phyloP scores from a whole-genome alignment of 305 asterid species.

The Solanum hybrid region DNA sequence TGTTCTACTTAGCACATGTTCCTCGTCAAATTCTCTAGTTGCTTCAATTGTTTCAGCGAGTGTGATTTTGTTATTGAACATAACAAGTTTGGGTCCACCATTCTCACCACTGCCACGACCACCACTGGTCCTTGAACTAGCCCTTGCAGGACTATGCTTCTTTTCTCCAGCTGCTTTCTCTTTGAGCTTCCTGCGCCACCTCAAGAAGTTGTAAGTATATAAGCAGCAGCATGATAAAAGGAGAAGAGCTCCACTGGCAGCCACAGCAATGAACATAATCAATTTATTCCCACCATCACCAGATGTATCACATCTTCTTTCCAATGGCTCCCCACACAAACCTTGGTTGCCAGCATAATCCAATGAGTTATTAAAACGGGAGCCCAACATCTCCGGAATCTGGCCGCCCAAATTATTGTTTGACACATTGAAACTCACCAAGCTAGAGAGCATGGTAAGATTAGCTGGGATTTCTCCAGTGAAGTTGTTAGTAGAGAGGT shows the following conservation, averaged over 20 bases:
- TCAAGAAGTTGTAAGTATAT: constrained; percentile 45
- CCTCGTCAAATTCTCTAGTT: constrained; percentile 62
- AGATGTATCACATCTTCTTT: constrained; percentile 28
- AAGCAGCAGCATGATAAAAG: constrained; percentile 56
- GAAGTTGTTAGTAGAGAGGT: constrained; percentile 33
- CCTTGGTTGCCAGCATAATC: constrained; percentile 36
- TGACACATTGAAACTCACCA: constrained; percentile 45
- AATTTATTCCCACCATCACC: constrained; percentile 33
- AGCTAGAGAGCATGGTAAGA: constrained; percentile 31
- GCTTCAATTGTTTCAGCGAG: constrained; percentile 58
- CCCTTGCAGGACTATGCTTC: constrained; percentile 60
- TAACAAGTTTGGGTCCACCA: constrained; percentile 50
- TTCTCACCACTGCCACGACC: constrained; percentile 62
- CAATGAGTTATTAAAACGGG: constrained; percentile 38
- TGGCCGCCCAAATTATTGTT: constrained; percentile 45
- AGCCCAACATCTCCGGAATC: constrained; percentile 38
- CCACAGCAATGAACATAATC: constrained; percentile 48
- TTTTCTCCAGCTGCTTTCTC: constrained; percentile 36
- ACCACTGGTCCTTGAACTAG: constrained; percentile 51
- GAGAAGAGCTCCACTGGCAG: constrained; percentile 49
- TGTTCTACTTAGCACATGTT: constrained; percentile 48
- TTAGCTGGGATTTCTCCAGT: constrained; percentile 46
- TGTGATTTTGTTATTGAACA: constrained; percentile 65
- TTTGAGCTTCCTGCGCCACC: constrained; percentile 62
- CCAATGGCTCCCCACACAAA: constrained; percentile 55